These are phyloP conservation scores for Cutaneotrichosporon spelunceum DNA, from an alignment of 1,284 basidiomycete species.

Conservation along the genomic window DNA sequence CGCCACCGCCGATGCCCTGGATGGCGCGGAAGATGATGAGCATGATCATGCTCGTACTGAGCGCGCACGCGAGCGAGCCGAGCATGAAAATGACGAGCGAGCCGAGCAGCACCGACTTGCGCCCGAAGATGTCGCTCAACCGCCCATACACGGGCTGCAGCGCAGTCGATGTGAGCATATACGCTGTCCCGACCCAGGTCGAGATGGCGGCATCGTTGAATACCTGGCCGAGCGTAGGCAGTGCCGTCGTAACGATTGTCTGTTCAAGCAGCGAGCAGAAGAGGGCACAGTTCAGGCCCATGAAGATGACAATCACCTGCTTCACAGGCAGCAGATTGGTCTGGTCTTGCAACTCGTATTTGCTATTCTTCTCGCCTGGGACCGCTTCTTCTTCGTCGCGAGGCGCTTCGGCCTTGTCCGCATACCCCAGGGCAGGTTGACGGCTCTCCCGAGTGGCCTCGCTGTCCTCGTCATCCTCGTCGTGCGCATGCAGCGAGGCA, in stretches of 20 bases:
- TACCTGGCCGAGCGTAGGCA: constrained; percentile 62
- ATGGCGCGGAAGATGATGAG: constrained; percentile 63
- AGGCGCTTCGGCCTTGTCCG: not conserved
- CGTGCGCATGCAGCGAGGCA: constrained; percentile 25
- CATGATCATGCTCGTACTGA: constrained; percentile 60
- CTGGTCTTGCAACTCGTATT: constrained; percentile 60
- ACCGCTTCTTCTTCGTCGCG: constrained; percentile 12
- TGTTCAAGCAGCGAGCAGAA: constrained; percentile 58
- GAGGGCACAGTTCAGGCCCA: constrained; percentile 54
- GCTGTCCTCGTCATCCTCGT: not conserved
- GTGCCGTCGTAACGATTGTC: constrained; percentile 59
- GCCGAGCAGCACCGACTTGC: constrained; percentile 56
- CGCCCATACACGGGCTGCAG: constrained; percentile 64
- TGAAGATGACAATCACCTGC: constrained; percentile 62
- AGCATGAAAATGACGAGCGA: constrained; percentile 62
- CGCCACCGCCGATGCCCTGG: constrained; percentile 35
- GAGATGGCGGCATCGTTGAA: constrained; percentile 64
- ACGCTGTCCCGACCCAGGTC: constrained; percentile 60
- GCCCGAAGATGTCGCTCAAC: constrained; percentile 70
- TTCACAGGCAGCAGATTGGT: constrained; percentile 67
- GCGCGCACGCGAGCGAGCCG: constrained; percentile 54
- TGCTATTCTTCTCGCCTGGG: constrained; percentile 21
- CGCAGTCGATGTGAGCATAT: constrained; percentile 31
- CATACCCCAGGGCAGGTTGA: not conserved
- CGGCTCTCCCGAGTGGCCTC: not conserved